Percentiles rank a stretch among this genome's conserved stretches.
Conservation (phyloP, 169 alveolate genomes). For the Eimeria maxima region DNA sequence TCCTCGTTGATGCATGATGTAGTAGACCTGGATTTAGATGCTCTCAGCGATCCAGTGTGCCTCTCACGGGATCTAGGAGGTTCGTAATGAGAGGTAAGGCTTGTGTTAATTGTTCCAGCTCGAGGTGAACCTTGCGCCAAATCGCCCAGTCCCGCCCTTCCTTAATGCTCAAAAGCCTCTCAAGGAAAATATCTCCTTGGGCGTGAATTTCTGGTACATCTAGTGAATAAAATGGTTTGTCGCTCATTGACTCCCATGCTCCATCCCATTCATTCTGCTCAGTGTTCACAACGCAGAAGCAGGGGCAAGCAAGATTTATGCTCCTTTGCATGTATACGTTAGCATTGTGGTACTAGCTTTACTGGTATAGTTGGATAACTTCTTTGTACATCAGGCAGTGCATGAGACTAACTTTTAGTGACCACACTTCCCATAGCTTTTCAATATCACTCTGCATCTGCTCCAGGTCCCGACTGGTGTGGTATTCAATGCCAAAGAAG, state of each 20-base stretch:
- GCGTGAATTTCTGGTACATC: conserved; percentile 70
- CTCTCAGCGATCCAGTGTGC: not conserved
- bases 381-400: not conserved
- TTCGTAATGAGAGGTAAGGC: conserved; percentile 86
- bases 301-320: too few species aligned
- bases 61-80: conserved; percentile 81
- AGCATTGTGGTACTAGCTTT: not conserved
- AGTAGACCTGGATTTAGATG: not conserved
- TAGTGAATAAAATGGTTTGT: conserved; percentile 64
- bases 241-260: conserved; percentile 75
- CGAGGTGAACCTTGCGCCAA: conserved; percentile 85
- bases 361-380: not conserved
- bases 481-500: conserved; percentile 81
- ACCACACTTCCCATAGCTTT: conserved; percentile 78
- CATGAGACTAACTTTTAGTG: conserved; percentile 63
- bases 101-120: conserved; percentile 84
- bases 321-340: not conserved
- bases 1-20: not conserved
- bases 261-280: conserved; percentile 83
- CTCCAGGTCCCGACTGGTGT: conserved; percentile 73
- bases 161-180: conserved; percentile 60
- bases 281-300: conserved; percentile 1
- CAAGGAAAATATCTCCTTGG: conserved; percentile 66
- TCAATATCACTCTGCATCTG: conserved; percentile 74
- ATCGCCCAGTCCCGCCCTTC: conserved; percentile 81